Base-by-base conservation (phyloP, 2,329 filamentous ascomycete genomes). In the Neoascochyta sp. region DNA sequence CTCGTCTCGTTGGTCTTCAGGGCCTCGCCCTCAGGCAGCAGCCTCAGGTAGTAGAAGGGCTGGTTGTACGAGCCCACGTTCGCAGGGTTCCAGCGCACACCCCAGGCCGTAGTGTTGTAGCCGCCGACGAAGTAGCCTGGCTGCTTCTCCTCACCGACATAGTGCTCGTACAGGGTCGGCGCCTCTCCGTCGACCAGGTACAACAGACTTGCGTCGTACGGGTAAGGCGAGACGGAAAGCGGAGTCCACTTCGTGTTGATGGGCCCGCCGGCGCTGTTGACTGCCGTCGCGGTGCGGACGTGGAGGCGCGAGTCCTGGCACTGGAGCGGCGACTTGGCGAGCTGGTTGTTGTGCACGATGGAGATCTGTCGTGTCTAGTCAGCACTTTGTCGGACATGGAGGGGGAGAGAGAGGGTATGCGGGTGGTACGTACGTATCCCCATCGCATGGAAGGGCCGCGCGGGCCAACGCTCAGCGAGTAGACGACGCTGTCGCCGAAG, bases 81-180 rank as follows among this genome's bases (percentile, higher is more conserved):
- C 6, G 32, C 23, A 4, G 39, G 16, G 7, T 39, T 24, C 31
- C 47, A 50, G 38, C 40, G 34, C 15, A 47, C 42, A 5, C 43
- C 49, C 47, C 43, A 52, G 5, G 39, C 43, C 10, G 45, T 45
- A 7, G 31, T 40, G 15, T 47, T 37, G 22, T 38, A 45, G 4
- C 45, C 45, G 4, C 47, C 47, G 5, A 51, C 16, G 27, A 45
- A 51, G 8, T 36, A 30, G 4, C 46, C 48, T 13, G 36, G 30
- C 18, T 52, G 45, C 40, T 52, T 50, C 21, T 24, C 29, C 9
- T 27, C 48, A 10, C 25, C 37, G 13, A 44, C 24, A 16, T 44
- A 52, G 24, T 52, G 46, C 27, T 51, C 43, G 18, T 43, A 51
- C 2, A 37, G 13, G 22, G 38, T 45, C 7, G 40, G 40, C 11